These are phyloP conservation scores for Phialophora verrucosa DNA, from an alignment of 2,329 filamentous ascomycete genomes.

Conservation along the genomic window DNA sequence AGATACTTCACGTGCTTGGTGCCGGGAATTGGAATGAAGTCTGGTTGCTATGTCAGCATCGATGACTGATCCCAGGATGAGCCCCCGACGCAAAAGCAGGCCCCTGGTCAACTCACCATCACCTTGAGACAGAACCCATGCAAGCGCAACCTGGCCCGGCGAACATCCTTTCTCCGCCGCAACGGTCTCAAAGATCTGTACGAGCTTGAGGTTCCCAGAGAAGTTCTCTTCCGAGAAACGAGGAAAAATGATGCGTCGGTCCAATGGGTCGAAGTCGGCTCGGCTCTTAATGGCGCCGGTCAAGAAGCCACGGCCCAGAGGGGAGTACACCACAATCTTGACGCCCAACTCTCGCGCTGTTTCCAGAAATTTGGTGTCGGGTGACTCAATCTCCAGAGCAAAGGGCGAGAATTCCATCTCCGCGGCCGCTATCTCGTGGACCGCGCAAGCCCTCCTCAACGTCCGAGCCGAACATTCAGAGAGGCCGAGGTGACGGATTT, in stretches of 20 bases:
- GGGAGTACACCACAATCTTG: constrained; percentile 51
- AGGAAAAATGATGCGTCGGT: constrained; percentile 55
- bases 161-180: constrained; percentile 62
- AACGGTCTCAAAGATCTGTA: constrained; percentile 56
- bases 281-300: constrained; percentile 49
- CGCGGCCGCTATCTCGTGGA: constrained; percentile 59
- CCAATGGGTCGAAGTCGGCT: constrained; percentile 49
- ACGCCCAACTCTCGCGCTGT: constrained; percentile 46
- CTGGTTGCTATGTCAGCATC: constrained; percentile 35
- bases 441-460: constrained; percentile 56
- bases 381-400: constrained; percentile 55
- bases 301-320: constrained; percentile 53
- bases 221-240: constrained; percentile 62
- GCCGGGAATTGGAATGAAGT: constrained; percentile 66
- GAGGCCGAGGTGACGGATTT: constrained; percentile 60
- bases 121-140: constrained; percentile 67
- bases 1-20: constrained; percentile 56
- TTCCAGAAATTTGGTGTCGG: constrained; percentile 39
- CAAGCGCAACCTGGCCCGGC: constrained; percentile 63
- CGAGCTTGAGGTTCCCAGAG: constrained; percentile 61
- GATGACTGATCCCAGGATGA: background rate
- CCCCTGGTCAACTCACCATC: constrained; percentile 39
- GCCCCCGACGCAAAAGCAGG: background rate
- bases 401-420: constrained; percentile 62
- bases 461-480: constrained; percentile 57